phyloP scores from a whole-genome alignment of 345 rosid genomes.

The Nephelium lappaceum region DNA sequence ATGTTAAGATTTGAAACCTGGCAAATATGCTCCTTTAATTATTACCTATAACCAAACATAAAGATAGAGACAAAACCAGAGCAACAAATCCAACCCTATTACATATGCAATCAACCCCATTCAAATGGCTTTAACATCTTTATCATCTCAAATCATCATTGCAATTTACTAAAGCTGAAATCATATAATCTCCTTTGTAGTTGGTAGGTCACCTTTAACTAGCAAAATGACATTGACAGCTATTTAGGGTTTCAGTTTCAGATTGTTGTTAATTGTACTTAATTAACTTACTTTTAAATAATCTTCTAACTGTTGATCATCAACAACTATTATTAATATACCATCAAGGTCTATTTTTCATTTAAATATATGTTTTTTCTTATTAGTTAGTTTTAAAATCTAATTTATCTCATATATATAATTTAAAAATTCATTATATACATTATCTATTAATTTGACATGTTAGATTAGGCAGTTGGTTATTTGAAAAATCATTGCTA shows the following conservation, averaged over 20 bases:
- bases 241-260: neutral
- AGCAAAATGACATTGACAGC: neutral
- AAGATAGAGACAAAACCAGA: neutral
- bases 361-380: too few relatives aligned
- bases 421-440: too few relatives aligned
- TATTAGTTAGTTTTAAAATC: too few relatives aligned
- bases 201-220: neutral
- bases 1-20: neutral
- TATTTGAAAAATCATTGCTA: neutral
- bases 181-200: neutral
- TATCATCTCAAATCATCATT: conserved; percentile 12
- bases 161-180: neutral
- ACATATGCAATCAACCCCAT: conserved; percentile 5
- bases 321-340: too few relatives aligned
- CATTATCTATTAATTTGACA: too few relatives aligned
- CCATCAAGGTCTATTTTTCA: too few relatives aligned
- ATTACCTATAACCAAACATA: neutral
- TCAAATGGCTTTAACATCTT: neutral
- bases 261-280: too few relatives aligned
- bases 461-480: too few relatives aligned
- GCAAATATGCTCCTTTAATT: neutral
- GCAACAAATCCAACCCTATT: neutral
- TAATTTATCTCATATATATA: too few relatives aligned
- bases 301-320: too few relatives aligned
- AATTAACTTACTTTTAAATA: too few relatives aligned